Base-by-base conservation (phyloP, 1,139 yeast species). In the Scheffersomyces segobiensis region DNA sequence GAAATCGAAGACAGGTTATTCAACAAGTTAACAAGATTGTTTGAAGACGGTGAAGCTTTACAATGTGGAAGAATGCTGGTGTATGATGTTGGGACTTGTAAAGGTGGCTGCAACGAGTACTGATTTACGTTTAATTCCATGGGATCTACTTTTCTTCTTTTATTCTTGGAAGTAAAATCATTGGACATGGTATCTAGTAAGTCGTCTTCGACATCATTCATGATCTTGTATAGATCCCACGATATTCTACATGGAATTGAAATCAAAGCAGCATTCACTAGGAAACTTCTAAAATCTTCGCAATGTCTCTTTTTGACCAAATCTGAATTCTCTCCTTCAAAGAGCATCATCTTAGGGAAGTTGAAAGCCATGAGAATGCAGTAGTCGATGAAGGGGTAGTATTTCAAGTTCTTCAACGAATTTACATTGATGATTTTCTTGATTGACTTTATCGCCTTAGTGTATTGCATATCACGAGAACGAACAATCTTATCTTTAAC, bases 311-410 rank as follows among this genome's bases (percentile, higher is more conserved):
- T 56, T 17, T 52, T 57, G 14, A 60, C 64, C 24, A 59, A 58
- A 26, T 59, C 58, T 4, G 26, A 24, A 21, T 48, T 48, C 24
- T 48, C 50, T 48, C 50, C 50, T 17, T 59, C 62, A 48, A 67
- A 59, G 26, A 57, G 59, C 62, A 68, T 60, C 72, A 68, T 68
- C 42, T 63, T 57, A 2, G 72, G 71, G 56, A 68, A 68, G 54
- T 65, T 63, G 46, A 67, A 56, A 18, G 64, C 59, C 67, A 69
- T 63, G 8, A 64, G 54, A 12, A 67, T 42, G 22, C 60, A 61
- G 53, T 69, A 66, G 56, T 69, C 72, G 49, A 67, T 55, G 60
- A 68, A 66, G 7, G 69, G 68, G 49, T 63, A 67, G 53, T 60
- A 57, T 17, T 61, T 56, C 22, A 65, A 52, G 42, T 59, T 55